A percentile compares a stretch with the other conserved stretches of the same genome.
phyloP scores from a whole-genome alignment of 441 rosid species.

The Erodium moschatum region DNA sequence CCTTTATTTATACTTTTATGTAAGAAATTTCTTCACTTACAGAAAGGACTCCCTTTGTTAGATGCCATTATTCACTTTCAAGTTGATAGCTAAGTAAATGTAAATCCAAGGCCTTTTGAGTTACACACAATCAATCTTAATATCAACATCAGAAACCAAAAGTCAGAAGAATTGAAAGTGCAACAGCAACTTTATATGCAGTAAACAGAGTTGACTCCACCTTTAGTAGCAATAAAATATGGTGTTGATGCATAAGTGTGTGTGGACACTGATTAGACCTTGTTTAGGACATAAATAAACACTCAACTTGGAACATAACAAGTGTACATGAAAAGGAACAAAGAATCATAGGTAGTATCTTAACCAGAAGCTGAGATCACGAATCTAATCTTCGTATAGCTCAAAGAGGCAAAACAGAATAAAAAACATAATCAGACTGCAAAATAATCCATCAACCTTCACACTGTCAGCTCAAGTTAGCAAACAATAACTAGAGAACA shows the following conservation, averaged over 20 bases:
- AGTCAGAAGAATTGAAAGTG: neutral
- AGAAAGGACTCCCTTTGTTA: neutral
- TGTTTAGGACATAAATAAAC: neutral
- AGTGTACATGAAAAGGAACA: neutral
- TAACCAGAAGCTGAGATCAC: neutral
- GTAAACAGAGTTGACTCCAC: neutral
- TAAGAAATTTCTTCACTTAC: neutral
- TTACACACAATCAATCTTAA: neutral
- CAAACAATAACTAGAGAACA: slow-evolving; percentile 5
- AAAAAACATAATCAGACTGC: neutral
- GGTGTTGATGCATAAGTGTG: neutral
- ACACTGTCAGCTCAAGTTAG: neutral
- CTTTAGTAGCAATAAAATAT: neutral
- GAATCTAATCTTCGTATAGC: neutral
- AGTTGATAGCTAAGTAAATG: no score
- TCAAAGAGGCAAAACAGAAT: neutral
- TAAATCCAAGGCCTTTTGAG: neutral
- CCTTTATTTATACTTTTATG: neutral
- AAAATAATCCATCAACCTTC: neutral
- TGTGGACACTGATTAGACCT: neutral
- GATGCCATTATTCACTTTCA: no score
- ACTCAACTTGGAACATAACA: neutral
- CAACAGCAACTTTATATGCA: neutral
- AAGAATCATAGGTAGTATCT: neutral
- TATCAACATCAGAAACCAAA: neutral